phyloP scores from a whole-genome alignment of 73 alveolate genomes.

The Blepharisma japonicum region DNA sequence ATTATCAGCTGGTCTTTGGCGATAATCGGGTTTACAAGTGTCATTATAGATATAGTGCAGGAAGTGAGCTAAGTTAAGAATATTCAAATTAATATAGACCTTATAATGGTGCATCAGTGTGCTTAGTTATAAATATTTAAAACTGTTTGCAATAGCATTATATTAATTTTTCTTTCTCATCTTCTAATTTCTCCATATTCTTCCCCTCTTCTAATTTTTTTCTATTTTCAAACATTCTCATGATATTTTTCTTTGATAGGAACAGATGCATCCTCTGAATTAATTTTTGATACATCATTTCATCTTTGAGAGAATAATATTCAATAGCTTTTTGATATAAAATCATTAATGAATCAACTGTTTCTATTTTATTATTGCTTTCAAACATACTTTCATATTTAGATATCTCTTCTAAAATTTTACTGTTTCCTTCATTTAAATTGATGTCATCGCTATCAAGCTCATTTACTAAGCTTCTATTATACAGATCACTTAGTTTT shows the following conservation, averaged over 20 bases:
- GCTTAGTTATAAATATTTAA: too few relatives aligned
- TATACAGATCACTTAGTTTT: background rate
- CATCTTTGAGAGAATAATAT: background rate
- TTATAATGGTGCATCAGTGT: too few relatives aligned
- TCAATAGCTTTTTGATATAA: slow-evolving; percentile 27
- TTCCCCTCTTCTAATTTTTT: background rate
- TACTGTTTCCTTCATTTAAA: background rate
- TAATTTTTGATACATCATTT: background rate
- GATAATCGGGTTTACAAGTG: slow-evolving; percentile 12
- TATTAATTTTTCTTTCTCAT: too few relatives aligned
- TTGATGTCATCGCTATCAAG: slow-evolving; percentile 2
- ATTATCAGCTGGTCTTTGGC: slow-evolving; percentile 9
- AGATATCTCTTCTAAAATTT: slow-evolving; percentile 17
- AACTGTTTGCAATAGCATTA: too few relatives aligned
- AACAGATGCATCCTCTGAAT: background rate
- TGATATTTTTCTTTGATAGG: background rate
- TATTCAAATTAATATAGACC: background rate
- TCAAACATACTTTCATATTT: background rate
- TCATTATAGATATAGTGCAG: background rate
- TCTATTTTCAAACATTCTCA: background rate
- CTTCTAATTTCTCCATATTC: too few relatives aligned
- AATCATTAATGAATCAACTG: slow-evolving; percentile 1
- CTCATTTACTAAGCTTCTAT: background rate
- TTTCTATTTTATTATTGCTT: background rate
- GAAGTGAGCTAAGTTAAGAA: background rate